phyloP scores from a whole-genome alignment of 768 basidiomycete genomes.

The Boletus edulis region DNA sequence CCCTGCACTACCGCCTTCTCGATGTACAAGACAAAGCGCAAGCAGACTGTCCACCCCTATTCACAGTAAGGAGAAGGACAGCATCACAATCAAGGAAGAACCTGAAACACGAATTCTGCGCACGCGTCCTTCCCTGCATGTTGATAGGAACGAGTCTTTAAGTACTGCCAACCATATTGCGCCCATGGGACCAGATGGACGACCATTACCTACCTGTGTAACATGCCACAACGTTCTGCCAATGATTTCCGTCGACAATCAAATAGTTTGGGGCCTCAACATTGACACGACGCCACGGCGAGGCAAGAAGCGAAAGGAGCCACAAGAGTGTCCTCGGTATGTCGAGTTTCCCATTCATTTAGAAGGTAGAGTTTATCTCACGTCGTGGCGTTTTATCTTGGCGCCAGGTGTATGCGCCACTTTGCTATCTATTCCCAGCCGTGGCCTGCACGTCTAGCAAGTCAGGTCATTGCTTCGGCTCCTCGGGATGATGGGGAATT shows the following conservation, averaged over 20 bases:
- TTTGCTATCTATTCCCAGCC: conserved; percentile 68
- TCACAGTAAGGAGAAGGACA: conserved; percentile 38
- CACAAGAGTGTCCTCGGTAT: conserved; percentile 75
- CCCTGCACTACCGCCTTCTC: conserved; percentile 27
- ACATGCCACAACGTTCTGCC: conserved; percentile 73
- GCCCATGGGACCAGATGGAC: conserved; percentile 62
- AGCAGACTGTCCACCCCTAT: conserved; percentile 32
- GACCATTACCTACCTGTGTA: conserved; percentile 64
- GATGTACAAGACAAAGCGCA: conserved; percentile 27
- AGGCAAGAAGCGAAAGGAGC: conserved; percentile 57
- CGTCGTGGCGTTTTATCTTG: conserved; percentile 13
- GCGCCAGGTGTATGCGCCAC: conserved; percentile 71
- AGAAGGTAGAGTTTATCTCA: conserved; percentile 9
- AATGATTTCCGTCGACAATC: conserved; percentile 70
- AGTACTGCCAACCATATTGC: conserved; percentile 43
- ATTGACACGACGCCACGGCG: conserved; percentile 43
- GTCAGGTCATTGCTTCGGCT: conserved; percentile 42
- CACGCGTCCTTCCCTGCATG: conserved; percentile 40
- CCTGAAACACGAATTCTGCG: conserved; percentile 51
- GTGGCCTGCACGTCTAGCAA: conserved; percentile 66
- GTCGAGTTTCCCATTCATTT: conserved; percentile 27
- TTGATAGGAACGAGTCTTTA: conserved; percentile 34
- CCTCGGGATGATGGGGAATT: conserved; percentile 44
- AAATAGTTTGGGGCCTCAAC: conserved; percentile 72
- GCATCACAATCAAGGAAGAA: conserved; percentile 45